Evolutionary conservation across 768 basidiomycete genomes (phyloP).

Genomic region (Psilocybe cubensis): DNA sequence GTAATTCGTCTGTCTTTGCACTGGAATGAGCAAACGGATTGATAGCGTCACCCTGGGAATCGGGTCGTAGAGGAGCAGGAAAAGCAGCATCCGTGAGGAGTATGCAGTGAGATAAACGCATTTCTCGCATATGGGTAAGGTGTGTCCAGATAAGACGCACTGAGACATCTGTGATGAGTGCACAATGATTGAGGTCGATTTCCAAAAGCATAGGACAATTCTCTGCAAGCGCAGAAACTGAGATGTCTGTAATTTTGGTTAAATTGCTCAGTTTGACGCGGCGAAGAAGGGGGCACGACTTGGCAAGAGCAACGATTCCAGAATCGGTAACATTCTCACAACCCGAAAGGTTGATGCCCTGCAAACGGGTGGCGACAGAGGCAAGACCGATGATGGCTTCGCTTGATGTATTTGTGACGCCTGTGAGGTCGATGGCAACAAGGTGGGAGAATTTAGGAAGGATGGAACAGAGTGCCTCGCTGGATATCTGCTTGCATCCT

Average conservation of each 20-base stretch:
- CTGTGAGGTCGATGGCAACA: constrained; percentile 84
- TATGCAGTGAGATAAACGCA: constrained; percentile 80
- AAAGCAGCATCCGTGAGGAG: constrained; percentile 85
- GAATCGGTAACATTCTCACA: constrained; percentile 82
- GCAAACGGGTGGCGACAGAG: constrained; percentile 69
- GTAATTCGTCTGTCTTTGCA: constrained; percentile 46
- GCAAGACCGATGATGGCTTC: constrained; percentile 74
- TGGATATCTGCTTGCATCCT: constrained; percentile 72
- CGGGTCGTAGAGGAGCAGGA: constrained; percentile 64
- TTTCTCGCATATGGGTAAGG: constrained; percentile 85
- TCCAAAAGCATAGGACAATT: constrained; percentile 89
- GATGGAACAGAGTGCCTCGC: constrained; percentile 62
- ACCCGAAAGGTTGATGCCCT: constrained; percentile 89
- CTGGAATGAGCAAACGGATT: constrained; percentile 47
- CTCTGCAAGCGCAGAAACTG: constrained; percentile 76
- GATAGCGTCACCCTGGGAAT: constrained; percentile 37
- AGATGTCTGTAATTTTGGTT: constrained; percentile 71
- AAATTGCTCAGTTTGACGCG: constrained; percentile 89
- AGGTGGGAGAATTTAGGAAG: constrained; percentile 76
- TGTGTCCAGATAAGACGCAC: constrained; percentile 85
- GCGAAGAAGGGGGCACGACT: constrained; percentile 74
- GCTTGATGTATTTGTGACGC: constrained; percentile 72
- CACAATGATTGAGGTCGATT: constrained; percentile 89
- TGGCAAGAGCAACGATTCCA: constrained; percentile 78
- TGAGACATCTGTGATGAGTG: constrained; percentile 72